Evolutionary conservation across 352 stramenopile species (phyloP).

Genomic region (Globisporangium radiosum): DNA sequence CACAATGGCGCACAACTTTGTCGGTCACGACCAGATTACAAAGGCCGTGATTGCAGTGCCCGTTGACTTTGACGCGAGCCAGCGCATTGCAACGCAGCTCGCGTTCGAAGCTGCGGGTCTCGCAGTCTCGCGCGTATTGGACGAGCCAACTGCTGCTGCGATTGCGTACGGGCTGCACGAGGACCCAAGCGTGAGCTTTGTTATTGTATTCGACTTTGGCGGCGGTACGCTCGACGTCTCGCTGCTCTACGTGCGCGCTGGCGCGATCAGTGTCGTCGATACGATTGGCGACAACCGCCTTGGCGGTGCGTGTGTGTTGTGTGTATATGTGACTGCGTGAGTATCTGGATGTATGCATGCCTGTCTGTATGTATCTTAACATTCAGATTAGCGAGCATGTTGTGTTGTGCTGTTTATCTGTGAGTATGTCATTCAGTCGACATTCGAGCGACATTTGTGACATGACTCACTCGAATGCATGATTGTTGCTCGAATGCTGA

Average conservation of each 20-base stretch:
- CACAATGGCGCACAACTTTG: constrained; percentile 36
- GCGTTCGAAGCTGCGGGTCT: constrained; percentile 88
- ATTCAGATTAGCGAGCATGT: too few species aligned
- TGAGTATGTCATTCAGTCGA: too few species aligned
- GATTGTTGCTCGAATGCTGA: too few species aligned
- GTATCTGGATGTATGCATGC: too few species aligned
- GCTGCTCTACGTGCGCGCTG: constrained; percentile 92
- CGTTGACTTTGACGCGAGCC: constrained; percentile 87
- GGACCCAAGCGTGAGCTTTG: constrained; percentile 85
- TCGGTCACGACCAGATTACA: constrained; percentile 63
- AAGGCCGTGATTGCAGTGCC: constrained; percentile 88
- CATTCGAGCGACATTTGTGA: too few species aligned
- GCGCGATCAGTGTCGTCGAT: constrained; percentile 89
- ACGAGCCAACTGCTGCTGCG: constrained; percentile 96
- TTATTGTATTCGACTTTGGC: constrained; percentile 98
- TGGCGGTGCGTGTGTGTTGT: constrained; percentile 38
- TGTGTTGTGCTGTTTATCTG: too few species aligned
- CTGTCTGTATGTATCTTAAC: too few species aligned
- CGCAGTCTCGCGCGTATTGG: constrained; percentile 93
- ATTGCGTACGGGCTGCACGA: constrained; percentile 97
- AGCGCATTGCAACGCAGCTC: constrained; percentile 80
- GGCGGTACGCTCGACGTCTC: constrained; percentile 96
- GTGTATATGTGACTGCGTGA: too few species aligned
- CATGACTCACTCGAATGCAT: too few species aligned
- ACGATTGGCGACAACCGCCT: constrained; percentile 94